phyloP scores from a whole-genome alignment of 1,139 yeast genomes.

The Suhomyces panamericanus region DNA sequence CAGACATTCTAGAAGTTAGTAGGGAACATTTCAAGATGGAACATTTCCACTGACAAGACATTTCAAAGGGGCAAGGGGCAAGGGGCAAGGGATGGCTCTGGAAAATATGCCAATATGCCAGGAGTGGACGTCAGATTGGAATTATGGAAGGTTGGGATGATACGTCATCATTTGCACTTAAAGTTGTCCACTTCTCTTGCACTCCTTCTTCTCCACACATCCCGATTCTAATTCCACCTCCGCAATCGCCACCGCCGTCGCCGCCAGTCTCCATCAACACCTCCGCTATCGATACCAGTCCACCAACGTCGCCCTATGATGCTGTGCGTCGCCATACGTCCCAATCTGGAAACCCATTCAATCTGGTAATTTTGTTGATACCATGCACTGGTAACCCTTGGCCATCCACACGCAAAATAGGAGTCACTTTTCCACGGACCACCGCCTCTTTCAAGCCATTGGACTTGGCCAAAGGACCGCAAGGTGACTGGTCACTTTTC shows the following conservation, averaged over 20 bases:
- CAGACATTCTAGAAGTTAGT: slow-evolving; percentile 35
- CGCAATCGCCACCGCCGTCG: neutral
- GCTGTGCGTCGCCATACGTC: neutral
- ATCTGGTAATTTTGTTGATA: slow-evolving; percentile 12
- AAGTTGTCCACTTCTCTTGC: neutral
- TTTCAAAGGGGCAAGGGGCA: no score
- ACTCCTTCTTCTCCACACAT: neutral
- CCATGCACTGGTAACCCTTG: neutral
- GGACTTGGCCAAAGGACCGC: no score
- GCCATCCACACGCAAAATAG: neutral
- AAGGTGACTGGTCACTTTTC: no score
- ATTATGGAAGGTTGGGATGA: no score
- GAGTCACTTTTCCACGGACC: neutral
- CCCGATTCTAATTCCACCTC: neutral
- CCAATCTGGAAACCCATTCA: slow-evolving; percentile 3
- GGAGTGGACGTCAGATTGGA: neutral
- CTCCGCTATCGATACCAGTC: neutral
- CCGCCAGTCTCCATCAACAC: neutral
- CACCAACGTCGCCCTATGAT: neutral
- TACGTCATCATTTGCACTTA: no score
- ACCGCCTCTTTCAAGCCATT: no score
- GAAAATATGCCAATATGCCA: neutral
- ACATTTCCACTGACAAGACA: no score
- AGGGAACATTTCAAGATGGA: no score
- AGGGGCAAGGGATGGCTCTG: neutral